These are phyloP conservation scores for Coniella vitis DNA, from an alignment of 2,329 filamentous ascomycete species.

Conservation along the genomic window DNA sequence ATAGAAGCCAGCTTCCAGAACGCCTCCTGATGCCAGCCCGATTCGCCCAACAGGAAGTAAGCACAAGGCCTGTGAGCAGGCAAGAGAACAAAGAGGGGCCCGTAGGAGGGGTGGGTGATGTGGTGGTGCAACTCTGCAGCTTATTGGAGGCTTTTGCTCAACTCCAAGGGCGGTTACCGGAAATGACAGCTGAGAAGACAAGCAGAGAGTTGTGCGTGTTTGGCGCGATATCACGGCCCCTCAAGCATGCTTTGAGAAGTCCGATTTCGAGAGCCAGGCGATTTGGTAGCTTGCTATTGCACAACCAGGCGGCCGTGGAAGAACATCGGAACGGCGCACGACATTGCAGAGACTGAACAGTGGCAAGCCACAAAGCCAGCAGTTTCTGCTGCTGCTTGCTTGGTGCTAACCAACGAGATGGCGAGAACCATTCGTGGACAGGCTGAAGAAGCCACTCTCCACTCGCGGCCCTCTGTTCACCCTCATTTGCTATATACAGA, in stretches of 20 bases:
- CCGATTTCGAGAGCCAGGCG: too few relatives aligned
- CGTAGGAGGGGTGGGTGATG: not conserved
- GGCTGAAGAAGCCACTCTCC: too few relatives aligned
- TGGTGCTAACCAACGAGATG: too few relatives aligned
- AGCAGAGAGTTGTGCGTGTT: not conserved
- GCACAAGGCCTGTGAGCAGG: not conserved
- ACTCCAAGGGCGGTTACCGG: not conserved
- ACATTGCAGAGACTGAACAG: too few relatives aligned
- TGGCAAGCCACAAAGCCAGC: too few relatives aligned
- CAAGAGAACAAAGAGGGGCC: not conserved
- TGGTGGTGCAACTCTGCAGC: not conserved
- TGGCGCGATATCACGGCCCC: not conserved
- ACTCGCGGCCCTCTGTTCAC: too few relatives aligned
- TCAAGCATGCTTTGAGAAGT: not conserved
- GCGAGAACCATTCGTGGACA: too few relatives aligned
- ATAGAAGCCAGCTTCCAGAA: constrained; percentile 4
- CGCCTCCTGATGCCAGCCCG: not conserved
- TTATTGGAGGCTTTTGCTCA: not conserved
- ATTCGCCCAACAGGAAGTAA: not conserved
- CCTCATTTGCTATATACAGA: too few relatives aligned
- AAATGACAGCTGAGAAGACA: not conserved
- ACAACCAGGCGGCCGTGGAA: too few relatives aligned
- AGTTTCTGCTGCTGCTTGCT: too few relatives aligned
- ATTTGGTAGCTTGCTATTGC: too few relatives aligned
- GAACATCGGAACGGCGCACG: too few relatives aligned